These are phyloP conservation scores for Hyaloscypha variabilis DNA, from an alignment of 495 filamentous ascomycete genomes.

Conservation along the genomic window DNA sequence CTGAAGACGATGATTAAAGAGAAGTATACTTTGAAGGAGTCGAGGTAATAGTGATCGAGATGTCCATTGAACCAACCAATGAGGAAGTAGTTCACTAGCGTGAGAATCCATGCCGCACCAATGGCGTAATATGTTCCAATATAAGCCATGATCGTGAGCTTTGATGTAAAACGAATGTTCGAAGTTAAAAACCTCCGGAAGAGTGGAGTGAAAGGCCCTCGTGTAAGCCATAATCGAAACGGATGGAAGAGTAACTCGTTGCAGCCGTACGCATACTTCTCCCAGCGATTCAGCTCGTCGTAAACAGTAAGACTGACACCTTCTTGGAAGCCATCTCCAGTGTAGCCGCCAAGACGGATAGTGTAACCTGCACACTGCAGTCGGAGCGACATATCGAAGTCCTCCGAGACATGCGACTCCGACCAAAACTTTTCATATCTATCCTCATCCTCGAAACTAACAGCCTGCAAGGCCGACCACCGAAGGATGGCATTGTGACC, in stretches of 20 bases:
- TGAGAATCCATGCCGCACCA: slow-evolving; percentile 66
- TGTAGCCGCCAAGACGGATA: slow-evolving; percentile 61
- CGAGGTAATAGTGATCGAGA: slow-evolving; percentile 56
- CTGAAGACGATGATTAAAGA: slow-evolving; percentile 51
- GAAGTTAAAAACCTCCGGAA: slow-evolving; percentile 62
- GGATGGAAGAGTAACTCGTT: slow-evolving; percentile 66
- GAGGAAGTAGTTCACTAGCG: slow-evolving; percentile 62
- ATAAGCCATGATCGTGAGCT: slow-evolving; percentile 72
- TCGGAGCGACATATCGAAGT: slow-evolving; percentile 75
- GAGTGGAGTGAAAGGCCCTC: slow-evolving; percentile 66
- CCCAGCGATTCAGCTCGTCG: slow-evolving; percentile 74
- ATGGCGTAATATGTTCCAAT: slow-evolving; percentile 79
- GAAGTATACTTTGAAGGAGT: slow-evolving; percentile 54
- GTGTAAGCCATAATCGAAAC: slow-evolving; percentile 50
- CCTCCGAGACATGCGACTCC: slow-evolving; percentile 71
- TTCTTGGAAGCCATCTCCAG: slow-evolving; percentile 69
- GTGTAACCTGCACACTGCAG: slow-evolving; percentile 65
- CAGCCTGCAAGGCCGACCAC: slow-evolving; percentile 70
- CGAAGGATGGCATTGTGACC: slow-evolving; percentile 73
- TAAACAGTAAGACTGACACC: slow-evolving; percentile 77
- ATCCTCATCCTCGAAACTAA: slow-evolving; percentile 50
- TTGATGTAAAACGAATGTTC: slow-evolving; percentile 62
- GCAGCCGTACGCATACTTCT: slow-evolving; percentile 79
- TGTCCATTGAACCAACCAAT: slow-evolving; percentile 53
- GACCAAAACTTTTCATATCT: slow-evolving; percentile 73